These are phyloP conservation scores for Kodamaea plutei DNA, from an alignment of 1,139 yeast species.

Conservation along the genomic window DNA sequence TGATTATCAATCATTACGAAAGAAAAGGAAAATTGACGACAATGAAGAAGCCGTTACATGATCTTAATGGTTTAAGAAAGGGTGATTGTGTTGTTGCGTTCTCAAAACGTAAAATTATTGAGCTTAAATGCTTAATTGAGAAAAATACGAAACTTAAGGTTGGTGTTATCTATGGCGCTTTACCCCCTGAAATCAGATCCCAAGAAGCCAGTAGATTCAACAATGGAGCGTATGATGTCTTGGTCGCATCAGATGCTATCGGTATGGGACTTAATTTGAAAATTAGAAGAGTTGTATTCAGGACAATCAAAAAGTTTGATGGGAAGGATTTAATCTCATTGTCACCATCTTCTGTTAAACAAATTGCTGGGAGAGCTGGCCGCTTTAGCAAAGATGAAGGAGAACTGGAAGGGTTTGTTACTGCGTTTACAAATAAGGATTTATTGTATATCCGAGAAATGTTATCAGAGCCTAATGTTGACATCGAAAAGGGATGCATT, in stretches of 20 bases:
- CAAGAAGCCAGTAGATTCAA: slow-evolving; percentile 81
- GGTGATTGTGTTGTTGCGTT: slow-evolving; percentile 94
- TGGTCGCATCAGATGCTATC: slow-evolving; percentile 94
- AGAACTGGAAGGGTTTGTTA: slow-evolving; percentile 55
- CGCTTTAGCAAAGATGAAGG: slow-evolving; percentile 47
- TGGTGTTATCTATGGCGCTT: slow-evolving; percentile 90
- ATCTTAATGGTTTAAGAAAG: slow-evolving; percentile 37
- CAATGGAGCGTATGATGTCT: slow-evolving; percentile 64
- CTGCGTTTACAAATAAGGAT: slow-evolving; percentile 46
- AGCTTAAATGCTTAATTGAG: slow-evolving; percentile 64
- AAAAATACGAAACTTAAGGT: slow-evolving; percentile 58
- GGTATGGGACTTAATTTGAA: slow-evolving; percentile 95
- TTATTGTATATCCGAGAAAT: slow-evolving; percentile 40
- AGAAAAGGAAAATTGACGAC: slow-evolving; percentile 72
- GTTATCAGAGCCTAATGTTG: slow-evolving; percentile 44
- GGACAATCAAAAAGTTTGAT: slow-evolving; percentile 63
- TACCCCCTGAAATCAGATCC: slow-evolving; percentile 93
- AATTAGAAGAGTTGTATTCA: slow-evolving; percentile 75
- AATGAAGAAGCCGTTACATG: slow-evolving; percentile 33
- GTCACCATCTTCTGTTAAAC: slow-evolving; percentile 69
- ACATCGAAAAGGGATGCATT: slow-evolving; percentile 52
- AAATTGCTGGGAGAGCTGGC: slow-evolving; percentile 97
- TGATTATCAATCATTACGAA: slow-evolving; percentile 62
- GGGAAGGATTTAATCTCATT: slow-evolving; percentile 52
- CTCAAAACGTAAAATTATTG: slow-evolving; percentile 66